These are phyloP conservation scores for Tirmania nivea DNA, from an alignment of 495 filamentous ascomycete genomes.

Conservation along the genomic window DNA sequence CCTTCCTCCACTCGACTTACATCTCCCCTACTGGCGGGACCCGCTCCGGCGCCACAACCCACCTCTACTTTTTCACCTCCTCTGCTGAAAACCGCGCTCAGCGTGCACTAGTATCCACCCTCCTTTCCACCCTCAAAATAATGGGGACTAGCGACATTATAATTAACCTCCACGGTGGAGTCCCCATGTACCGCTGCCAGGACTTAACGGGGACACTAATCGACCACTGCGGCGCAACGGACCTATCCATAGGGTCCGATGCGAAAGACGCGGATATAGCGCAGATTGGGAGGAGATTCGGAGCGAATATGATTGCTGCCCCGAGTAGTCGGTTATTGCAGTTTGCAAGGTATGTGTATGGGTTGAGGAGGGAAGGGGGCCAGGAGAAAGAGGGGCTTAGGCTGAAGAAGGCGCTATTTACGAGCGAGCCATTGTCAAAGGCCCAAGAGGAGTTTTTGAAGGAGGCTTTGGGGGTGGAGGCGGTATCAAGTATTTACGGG, in stretches of 20 bases:
- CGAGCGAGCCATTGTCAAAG: not conserved
- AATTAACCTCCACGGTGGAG: slow-evolving; percentile 13
- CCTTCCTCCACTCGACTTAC: slow-evolving; percentile 1
- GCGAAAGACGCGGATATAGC: not conserved
- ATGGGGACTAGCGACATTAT: slow-evolving; percentile 17
- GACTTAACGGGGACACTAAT: slow-evolving; percentile 12
- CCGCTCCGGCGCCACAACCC: not conserved
- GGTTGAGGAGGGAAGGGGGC: not conserved
- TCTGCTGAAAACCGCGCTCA: slow-evolving; percentile 18
- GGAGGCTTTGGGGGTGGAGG: slow-evolving; percentile 2
- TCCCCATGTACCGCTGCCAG: slow-evolving; percentile 12
- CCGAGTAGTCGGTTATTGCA: slow-evolving; percentile 1
- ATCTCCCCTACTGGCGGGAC: slow-evolving; percentile 8
- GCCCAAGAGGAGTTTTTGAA: slow-evolving; percentile 7
- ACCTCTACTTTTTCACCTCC: not conserved
- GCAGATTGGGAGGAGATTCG: not conserved
- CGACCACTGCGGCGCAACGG: slow-evolving; percentile 14
- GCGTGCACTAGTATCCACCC: slow-evolving; percentile 8
- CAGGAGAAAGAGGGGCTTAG: not conserved
- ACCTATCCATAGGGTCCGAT: not conserved
- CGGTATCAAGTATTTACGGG: slow-evolving; percentile 2
- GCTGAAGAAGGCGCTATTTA: slow-evolving; percentile 2
- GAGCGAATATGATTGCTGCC: not conserved
- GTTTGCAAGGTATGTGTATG: slow-evolving; percentile 3
- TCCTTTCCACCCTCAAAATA: slow-evolving; percentile 9